These are phyloP conservation scores for Picea abies DNA, from an alignment of 83 land plant species.

Conservation along the genomic window DNA sequence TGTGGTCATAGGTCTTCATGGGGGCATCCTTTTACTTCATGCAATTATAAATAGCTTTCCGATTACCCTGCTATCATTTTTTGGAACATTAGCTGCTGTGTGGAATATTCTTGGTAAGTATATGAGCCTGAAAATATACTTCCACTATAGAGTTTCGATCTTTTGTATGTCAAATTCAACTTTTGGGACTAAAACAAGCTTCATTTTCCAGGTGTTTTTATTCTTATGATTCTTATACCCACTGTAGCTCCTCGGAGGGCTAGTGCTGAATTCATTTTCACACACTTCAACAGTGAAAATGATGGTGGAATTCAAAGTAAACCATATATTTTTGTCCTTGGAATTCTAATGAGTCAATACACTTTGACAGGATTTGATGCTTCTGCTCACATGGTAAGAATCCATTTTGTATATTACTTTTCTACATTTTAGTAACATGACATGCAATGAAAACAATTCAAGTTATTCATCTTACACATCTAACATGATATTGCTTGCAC, in stretches of 20 bases:
- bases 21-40: slow-evolving; percentile 74
- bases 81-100: slow-evolving; percentile 79
- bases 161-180: not conserved
- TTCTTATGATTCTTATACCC: slow-evolving; percentile 86
- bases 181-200: not conserved
- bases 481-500: not conserved
- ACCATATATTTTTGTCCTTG: slow-evolving; percentile 81
- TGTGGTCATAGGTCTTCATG: slow-evolving; percentile 78
- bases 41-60: slow-evolving; percentile 83
- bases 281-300: slow-evolving; percentile 83
- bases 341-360: slow-evolving; percentile 95
- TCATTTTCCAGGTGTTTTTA: slow-evolving; percentile 69
- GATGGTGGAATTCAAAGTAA: slow-evolving; percentile 63
- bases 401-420: not conserved
- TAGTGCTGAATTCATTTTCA: slow-evolving; percentile 72
- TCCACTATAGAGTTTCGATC: not conserved
- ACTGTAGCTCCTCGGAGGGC: slow-evolving; percentile 66
- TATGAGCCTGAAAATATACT: not conserved
- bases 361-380: slow-evolving; percentile 92
- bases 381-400: slow-evolving; percentile 91
- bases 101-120: slow-evolving; percentile 87
- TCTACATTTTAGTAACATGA: not conserved
- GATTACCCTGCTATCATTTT: slow-evolving; percentile 66
- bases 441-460: not conserved
- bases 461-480: not conserved